phyloP scores from a whole-genome alignment of 495 filamentous ascomycete genomes.

The Halenospora varia region DNA sequence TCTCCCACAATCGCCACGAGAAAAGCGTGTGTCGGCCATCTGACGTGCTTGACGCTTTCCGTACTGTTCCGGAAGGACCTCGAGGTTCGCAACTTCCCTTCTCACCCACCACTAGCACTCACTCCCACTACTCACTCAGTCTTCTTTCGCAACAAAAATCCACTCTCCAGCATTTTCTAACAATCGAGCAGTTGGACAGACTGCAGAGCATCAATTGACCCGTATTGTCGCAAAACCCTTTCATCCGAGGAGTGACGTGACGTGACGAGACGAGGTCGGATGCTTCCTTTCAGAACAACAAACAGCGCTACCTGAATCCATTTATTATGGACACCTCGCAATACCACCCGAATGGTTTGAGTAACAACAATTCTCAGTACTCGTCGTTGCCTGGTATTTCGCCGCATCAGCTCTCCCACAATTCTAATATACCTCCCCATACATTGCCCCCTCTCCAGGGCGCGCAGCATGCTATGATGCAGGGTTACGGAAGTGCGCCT shows the following conservation, averaged over 20 bases:
- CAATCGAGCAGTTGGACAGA: neutral
- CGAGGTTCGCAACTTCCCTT: neutral
- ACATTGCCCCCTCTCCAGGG: slow-evolving; percentile 70
- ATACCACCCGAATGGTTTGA: slow-evolving; percentile 22
- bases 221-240: neutral
- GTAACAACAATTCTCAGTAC: slow-evolving; percentile 19
- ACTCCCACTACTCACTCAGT: too few species aligned
- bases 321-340: slow-evolving; percentile 20
- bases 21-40: neutral
- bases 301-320: neutral
- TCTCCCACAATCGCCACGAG: neutral
- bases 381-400: slow-evolving; percentile 23
- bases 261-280: slow-evolving; percentile 12
- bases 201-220: slow-evolving; percentile 2
- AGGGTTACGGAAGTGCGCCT: slow-evolving; percentile 55
- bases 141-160: too few species aligned
- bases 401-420: slow-evolving; percentile 56
- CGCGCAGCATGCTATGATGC: slow-evolving; percentile 54
- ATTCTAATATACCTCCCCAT: slow-evolving; percentile 55
- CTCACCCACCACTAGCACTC: neutral
- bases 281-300: slow-evolving; percentile 13
- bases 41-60: neutral
- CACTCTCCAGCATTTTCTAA: too few species aligned
- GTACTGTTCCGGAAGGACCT: neutral
- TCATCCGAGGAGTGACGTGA: slow-evolving; percentile 7